Evolutionary conservation across 139 green algal species (phyloP).

Genomic region (Asterochloris sp.): DNA sequence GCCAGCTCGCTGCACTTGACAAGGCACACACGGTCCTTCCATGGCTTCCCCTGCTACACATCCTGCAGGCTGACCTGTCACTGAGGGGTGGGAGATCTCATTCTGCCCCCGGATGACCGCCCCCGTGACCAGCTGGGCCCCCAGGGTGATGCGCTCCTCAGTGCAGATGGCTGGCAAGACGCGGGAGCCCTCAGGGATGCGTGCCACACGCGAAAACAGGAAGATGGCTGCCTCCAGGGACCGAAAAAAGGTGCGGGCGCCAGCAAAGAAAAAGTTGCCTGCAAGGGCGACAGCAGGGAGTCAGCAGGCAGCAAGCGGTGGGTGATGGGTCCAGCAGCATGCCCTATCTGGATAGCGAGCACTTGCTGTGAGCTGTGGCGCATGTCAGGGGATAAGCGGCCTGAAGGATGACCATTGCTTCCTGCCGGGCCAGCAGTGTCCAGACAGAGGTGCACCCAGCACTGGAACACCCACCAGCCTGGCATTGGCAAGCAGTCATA

Average conservation of each 20-base stretch:
- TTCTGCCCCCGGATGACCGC: conserved; percentile 91
- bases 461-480: no score
- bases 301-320: no score
- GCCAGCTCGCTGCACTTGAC: no score
- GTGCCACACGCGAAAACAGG: conserved; percentile 82
- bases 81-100: conserved; percentile 89
- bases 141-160: conserved; percentile 92
- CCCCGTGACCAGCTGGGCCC: conserved; percentile 89
- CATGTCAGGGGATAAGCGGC: no score
- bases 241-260: conserved; percentile 93
- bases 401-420: no score
- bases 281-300: background rate
- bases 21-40: no score
- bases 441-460: background rate
- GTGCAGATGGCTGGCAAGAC: conserved; percentile 93
- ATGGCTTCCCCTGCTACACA: no score
- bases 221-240: conserved; percentile 98
- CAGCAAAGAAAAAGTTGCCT: conserved; percentile 99
- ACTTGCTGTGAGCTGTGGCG: no score
- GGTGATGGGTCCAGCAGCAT: no score
- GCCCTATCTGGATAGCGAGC: no score
- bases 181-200: conserved; percentile 60
- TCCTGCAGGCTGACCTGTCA: background rate
- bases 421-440: no score
- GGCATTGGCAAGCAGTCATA: no score